phyloP scores from a whole-genome alignment of 2,329 filamentous ascomycete genomes.

The Penicillium oxalicum region DNA sequence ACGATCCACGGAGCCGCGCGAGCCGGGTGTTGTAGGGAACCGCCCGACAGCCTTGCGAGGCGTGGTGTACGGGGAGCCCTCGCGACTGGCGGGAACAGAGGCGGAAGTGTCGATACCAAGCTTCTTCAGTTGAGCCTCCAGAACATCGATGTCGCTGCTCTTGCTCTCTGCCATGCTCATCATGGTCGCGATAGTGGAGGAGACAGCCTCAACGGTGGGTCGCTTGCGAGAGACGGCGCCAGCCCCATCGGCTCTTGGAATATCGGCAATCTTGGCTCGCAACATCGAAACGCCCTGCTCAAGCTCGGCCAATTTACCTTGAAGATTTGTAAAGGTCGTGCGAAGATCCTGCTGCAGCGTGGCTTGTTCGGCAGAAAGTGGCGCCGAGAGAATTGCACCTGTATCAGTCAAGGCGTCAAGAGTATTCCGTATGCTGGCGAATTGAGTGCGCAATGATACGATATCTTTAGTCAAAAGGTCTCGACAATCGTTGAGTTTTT shows the following conservation, averaged over 20 bases:
- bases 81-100: conserved; percentile 24
- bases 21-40: conserved; percentile 36
- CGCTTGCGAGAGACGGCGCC: conserved; percentile 37
- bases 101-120: conserved; percentile 47
- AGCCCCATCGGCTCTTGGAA: conserved; percentile 46
- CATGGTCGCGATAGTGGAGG: conserved; percentile 88
- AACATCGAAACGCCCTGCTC: conserved; percentile 77
- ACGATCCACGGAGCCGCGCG: conserved; percentile 31
- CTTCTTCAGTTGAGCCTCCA: conserved; percentile 80
- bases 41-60: conserved; percentile 29
- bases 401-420: conserved; percentile 65
- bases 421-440: conserved; percentile 72
- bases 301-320: conserved; percentile 66
- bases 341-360: conserved; percentile 79
- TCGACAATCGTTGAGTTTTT: conserved; percentile 62
- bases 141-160: conserved; percentile 81
- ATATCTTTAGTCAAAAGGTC: conserved; percentile 63
- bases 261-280: conserved; percentile 66
- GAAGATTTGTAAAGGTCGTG: conserved; percentile 65
- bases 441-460: conserved; percentile 64
- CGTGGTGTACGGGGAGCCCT: conserved; percentile 36
- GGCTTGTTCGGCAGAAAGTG: conserved; percentile 77
- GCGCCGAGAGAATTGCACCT: conserved; percentile 61
- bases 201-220: conserved; percentile 86
- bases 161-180: conserved; percentile 87